Base-by-base conservation (phyloP, 2,329 filamentous ascomycete genomes). In the Pezicula rhizophila region DNA sequence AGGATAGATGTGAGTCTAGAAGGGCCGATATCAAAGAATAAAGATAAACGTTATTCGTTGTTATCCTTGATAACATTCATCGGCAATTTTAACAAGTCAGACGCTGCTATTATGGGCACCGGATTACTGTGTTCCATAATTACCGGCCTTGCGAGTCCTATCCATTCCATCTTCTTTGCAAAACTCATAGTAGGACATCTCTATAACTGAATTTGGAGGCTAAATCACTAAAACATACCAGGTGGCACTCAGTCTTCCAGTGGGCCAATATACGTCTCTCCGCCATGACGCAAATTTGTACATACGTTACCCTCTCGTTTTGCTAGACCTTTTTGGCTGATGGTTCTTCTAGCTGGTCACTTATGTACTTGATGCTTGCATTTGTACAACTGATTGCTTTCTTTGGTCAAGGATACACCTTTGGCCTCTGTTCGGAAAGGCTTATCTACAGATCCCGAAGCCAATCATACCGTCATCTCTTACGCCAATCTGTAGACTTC, bases 401-500 rank as follows among this genome's bases (percentile, higher is more conserved):
- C 57, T 64, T 76, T 8, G 66, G 71, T 5, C 85, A 90, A 60
- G 89, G 88, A 41, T 60, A 85, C 42, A 71, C 82, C 2, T 89
- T 96, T 58, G 89, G 88, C 17, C 81, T 81, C 26, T 28, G 26
- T 28, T 28, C 26, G 10, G 26, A 28, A 28, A 71, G 81, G 23
- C 77, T 96, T 28, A 78, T 96, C 45, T 86, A 88, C 64, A 82
- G 88, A 15, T 87, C 90, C 1, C 80, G 92, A 57, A 82, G 91
- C 66, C 75, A 74, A 48, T 85, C 89, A 4, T 96, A 96, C 72
- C 78, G 89, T 17, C 75, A 84, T 28, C 88, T 96, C 70, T 79
- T 96, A 45, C 87, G 89, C 54, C 91, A 96, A 68, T 90, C 96
- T 54, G 89, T 96, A 49, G 73, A 81, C 26, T 96, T 91, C 66